phyloP scores from a whole-genome alignment of 371 early-diverging fungal species.

The Rhizopus arrhizus region DNA sequence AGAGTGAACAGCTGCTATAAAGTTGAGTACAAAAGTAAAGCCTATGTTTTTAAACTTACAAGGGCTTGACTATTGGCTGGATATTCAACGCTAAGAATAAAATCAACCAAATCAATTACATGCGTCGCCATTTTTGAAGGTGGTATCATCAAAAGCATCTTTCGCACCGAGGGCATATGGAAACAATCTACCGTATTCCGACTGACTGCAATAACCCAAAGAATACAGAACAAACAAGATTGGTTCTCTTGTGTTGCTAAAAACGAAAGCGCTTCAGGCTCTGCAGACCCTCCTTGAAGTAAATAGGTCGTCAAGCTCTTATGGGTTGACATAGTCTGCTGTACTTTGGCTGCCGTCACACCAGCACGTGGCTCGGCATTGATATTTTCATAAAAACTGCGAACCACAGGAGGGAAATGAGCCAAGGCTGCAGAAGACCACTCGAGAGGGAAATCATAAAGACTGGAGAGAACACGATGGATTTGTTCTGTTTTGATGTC shows the following conservation, averaged over 20 bases:
- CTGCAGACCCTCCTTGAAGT: constrained; percentile 42
- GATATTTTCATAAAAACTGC: constrained; percentile 47
- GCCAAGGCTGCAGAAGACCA: constrained; percentile 59
- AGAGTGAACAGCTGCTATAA: constrained; percentile 35
- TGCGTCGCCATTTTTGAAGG: constrained; percentile 71
- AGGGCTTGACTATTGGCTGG: constrained; percentile 31
- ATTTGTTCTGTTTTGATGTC: constrained; percentile 63
- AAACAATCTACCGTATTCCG: constrained; percentile 38
- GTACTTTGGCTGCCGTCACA: constrained; percentile 41
- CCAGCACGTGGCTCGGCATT: constrained; percentile 19
- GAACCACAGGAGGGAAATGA: constrained; percentile 60
- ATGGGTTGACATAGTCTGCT: constrained; percentile 36
- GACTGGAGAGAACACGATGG: constrained; percentile 51
- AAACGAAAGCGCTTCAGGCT: constrained; percentile 55
- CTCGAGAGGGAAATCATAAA: constrained; percentile 57
- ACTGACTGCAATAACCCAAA: constrained; percentile 65
- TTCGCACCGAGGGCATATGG: constrained; percentile 61
- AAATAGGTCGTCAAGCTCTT: constrained; percentile 36
- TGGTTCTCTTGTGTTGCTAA: constrained; percentile 58
- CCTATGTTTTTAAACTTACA: constrained; percentile 25
- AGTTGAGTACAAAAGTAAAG: not conserved
- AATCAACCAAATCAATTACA: constrained; percentile 69
- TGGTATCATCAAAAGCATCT: constrained; percentile 67
- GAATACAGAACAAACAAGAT: constrained; percentile 63
- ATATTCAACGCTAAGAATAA: constrained; percentile 55